Base-by-base conservation (phyloP, 1,284 basidiomycete species). In the Malassezia sympodialis region DNA sequence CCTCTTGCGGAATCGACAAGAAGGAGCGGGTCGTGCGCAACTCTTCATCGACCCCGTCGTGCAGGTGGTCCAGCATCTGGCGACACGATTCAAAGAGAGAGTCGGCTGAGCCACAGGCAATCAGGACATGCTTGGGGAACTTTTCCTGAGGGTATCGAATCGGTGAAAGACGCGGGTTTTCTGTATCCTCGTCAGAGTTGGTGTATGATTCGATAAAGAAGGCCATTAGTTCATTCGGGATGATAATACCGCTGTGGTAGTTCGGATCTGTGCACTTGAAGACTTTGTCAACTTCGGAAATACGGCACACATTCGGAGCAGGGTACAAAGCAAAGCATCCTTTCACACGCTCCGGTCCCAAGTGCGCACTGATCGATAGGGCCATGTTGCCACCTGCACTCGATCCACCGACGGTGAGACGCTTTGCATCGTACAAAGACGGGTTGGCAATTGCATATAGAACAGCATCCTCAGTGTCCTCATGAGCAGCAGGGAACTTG, bases 321-420 rank as follows among this genome's bases (percentile, higher is more conserved):
- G 68, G 62, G 43, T 68, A 68, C 28, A 68, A 49, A 2, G 61
- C 51, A 4, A 61, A 56, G 10, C 63, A 40, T 27, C 61, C 66
- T 12, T 53, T 50, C 32, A 72, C 65, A 45, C 58, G 56, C 39
- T 60, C 43, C 3, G 59, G 60, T 26, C 64, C 62, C 21, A 69
- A 46, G n/a, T 45, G 46, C 10, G 53, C 48, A 4, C 59, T 53
- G 2, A 58, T 58, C 17, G 46, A 58, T 2, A 72, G 59, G 19
- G 68, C 68, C 17, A 72, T 59, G 19, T 58, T 61, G 41, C 61
- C 69, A 34, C 69, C 69, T 6, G 68, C 69, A 3, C 60, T 63
- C 44, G 65, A 66, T 24, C 69, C 69, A 17, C 66, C 66, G 8
- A 70, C 46, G 1, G 64, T 59, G 39, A 67, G 27, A 19, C 60